Evolutionary conservation across 805 yeast species (phyloP), one percentile per base, ranked within the genome.

Genomic region (Candida schatavii): DNA sequence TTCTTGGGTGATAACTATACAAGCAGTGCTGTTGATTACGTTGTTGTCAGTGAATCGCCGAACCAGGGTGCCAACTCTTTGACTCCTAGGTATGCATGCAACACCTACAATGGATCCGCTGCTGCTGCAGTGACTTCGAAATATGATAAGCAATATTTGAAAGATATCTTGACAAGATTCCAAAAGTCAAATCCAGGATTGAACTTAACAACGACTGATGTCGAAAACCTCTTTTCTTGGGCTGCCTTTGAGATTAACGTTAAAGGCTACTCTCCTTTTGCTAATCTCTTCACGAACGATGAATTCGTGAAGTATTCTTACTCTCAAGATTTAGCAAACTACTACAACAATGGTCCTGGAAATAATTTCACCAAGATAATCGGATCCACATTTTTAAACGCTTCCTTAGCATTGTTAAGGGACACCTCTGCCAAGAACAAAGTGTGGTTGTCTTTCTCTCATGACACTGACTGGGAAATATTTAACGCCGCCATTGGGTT

Each of bases 241-340:
- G 86, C 95, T 63, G 89, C 87, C 3, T 87, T 72, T 56, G 95
- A 87, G 61, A 62, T 85, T 35, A 85, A 85, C 42, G 85, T 79
- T 7, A 71, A 70, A 43, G 95, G 93, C 7, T 57, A 62, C 41
- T 83, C 93, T 13, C 72, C 74, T 26, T 78, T 85, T 47, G 86
- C 95, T 61, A 71, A 72, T 29, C 69, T 83, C 25, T 80, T 87
- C 63, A 82, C 88, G 32, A 73, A 73, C 50, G 80, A 80, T 19
- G 91, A 86, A 46, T 81, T 79, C 68, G 62, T 83, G 39, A 76
- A 74, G 28, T 75, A 73, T 50, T 80, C 80, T 38, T 88, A 86
- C 61, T 66, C 72, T 17, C 67, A 68, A 22, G 90, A 85, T 47
- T 63, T 84, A 32, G 62, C 59, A 39, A 73, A 75, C 52, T 87